Conservation (phyloP, 2,329 filamentous ascomycete genomes). For the Colletotrichum abscissum region DNA sequence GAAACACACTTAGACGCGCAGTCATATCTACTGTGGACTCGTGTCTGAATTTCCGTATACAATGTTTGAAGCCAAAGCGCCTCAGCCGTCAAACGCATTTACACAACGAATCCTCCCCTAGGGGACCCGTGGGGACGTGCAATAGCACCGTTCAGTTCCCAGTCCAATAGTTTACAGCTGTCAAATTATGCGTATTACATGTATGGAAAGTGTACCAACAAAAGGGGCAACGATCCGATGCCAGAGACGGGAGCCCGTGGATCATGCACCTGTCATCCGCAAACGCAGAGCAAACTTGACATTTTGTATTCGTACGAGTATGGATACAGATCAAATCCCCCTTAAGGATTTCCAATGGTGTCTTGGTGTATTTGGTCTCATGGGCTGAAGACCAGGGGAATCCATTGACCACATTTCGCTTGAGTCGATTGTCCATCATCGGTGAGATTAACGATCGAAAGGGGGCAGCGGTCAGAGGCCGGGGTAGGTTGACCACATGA, state of each 20-base stretch:
- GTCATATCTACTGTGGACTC: background rate
- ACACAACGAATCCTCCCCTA: background rate
- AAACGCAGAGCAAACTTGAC: constrained; percentile 4
- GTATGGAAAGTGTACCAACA: background rate
- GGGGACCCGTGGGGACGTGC: constrained; percentile 15
- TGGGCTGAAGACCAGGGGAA: background rate
- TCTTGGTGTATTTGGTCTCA: background rate
- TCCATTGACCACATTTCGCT: constrained; percentile 26
- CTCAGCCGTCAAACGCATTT: constrained; percentile 22
- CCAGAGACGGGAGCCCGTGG: background rate
- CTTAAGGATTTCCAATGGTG: background rate
- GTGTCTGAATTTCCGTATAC: background rate
- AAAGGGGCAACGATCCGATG: background rate
- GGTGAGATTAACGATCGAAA: constrained; percentile 35
- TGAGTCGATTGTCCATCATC: constrained; percentile 30
- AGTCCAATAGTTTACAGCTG: constrained; percentile 18
- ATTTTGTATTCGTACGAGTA: background rate
- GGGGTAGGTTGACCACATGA: constrained; percentile 31
- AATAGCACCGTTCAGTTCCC: background rate
- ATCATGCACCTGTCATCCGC: background rate
- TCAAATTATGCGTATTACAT: background rate
- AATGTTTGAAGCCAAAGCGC: constrained; percentile 9
- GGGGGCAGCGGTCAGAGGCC: constrained; percentile 6
- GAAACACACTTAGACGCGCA: constrained; percentile 15
- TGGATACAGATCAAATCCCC: background rate